These are phyloP conservation scores for Penicillium psychrosexuale DNA, from an alignment of 2,329 filamentous ascomycete genomes.

Conservation along the genomic window DNA sequence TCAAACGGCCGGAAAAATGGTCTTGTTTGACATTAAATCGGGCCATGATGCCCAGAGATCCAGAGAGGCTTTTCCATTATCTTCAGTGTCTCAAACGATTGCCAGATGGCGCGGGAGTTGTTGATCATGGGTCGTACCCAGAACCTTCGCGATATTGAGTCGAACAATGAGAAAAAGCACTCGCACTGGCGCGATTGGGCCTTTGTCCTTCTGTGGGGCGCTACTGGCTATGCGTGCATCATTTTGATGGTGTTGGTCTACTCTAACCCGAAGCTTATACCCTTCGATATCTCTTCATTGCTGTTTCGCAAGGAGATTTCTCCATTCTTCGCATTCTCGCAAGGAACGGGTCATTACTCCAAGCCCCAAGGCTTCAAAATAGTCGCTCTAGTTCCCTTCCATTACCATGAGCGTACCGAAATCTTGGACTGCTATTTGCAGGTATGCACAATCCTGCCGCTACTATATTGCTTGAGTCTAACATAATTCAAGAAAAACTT, in stretches of 20 bases:
- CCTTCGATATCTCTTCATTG: slow-evolving; percentile 18
- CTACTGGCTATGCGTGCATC: slow-evolving; percentile 24
- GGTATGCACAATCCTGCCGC: slow-evolving; percentile 17
- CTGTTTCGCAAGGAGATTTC: slow-evolving; percentile 22
- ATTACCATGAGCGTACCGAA: slow-evolving; percentile 30
- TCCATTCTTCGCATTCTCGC: slow-evolving; percentile 34
- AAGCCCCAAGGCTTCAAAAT: slow-evolving; percentile 39
- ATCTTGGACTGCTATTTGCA: slow-evolving; percentile 45
- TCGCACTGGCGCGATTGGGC: slow-evolving; percentile 23
- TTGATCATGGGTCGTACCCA: slow-evolving; percentile 22
- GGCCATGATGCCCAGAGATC: background rate
- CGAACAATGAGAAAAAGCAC: slow-evolving; percentile 8
- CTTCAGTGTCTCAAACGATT: background rate
- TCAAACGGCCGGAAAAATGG: slow-evolving; percentile 2
- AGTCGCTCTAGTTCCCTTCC: slow-evolving; percentile 42
- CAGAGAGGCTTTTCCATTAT: background rate
- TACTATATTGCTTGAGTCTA: background rate
- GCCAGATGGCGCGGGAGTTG: slow-evolving; percentile 2
- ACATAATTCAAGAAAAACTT: slow-evolving; percentile 35
- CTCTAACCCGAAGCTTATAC: slow-evolving; percentile 19
- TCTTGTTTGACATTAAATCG: slow-evolving; percentile 1
- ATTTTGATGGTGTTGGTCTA: slow-evolving; percentile 22
- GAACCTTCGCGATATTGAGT: slow-evolving; percentile 23
- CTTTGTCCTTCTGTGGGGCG: slow-evolving; percentile 21
- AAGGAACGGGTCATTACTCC: slow-evolving; percentile 22